These are phyloP conservation scores for Phascolomyces articulosus DNA, from an alignment of 371 early-diverging fungal species.

Conservation along the genomic window DNA sequence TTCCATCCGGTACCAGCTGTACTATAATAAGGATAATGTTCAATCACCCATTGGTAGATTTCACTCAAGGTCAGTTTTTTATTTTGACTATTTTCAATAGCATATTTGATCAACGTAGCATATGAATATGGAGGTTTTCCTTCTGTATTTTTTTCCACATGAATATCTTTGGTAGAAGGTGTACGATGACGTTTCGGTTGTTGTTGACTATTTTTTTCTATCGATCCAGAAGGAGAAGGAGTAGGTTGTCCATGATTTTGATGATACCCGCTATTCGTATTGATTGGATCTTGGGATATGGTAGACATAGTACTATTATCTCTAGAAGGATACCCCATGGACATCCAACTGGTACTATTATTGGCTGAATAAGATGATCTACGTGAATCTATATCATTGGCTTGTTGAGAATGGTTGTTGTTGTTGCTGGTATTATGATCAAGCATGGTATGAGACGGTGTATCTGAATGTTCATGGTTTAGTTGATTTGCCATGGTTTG, in stretches of 20 bases:
- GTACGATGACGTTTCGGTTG: slow-evolving; percentile 14
- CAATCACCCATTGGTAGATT: slow-evolving; percentile 88
- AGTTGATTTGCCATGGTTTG: not conserved
- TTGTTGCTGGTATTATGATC: not conserved
- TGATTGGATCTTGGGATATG: slow-evolving; percentile 2
- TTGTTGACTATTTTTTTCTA: slow-evolving; percentile 13
- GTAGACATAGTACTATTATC: not conserved
- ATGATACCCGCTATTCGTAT: slow-evolving; percentile 10
- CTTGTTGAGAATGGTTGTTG: not conserved
- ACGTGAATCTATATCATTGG: slow-evolving; percentile 15
- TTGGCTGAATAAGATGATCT: slow-evolving; percentile 5
- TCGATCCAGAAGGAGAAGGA: slow-evolving; percentile 19
- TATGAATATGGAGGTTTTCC: slow-evolving; percentile 86
- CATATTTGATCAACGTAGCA: slow-evolving; percentile 87
- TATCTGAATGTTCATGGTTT: not conserved
- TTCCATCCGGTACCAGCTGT: slow-evolving; percentile 83
- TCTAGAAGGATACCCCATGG: not conserved
- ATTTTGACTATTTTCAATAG: slow-evolving; percentile 75
- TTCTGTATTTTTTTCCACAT: slow-evolving; percentile 36
- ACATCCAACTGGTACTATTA: slow-evolving; percentile 4
- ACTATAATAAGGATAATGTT: slow-evolving; percentile 73
- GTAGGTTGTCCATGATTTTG: slow-evolving; percentile 25
- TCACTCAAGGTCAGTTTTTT: slow-evolving; percentile 81
- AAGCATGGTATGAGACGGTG: slow-evolving; percentile 12
- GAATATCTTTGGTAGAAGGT: slow-evolving; percentile 24